phyloP scores from a whole-genome alignment of 495 filamentous ascomycete genomes.

The Cercophora scortea region DNA sequence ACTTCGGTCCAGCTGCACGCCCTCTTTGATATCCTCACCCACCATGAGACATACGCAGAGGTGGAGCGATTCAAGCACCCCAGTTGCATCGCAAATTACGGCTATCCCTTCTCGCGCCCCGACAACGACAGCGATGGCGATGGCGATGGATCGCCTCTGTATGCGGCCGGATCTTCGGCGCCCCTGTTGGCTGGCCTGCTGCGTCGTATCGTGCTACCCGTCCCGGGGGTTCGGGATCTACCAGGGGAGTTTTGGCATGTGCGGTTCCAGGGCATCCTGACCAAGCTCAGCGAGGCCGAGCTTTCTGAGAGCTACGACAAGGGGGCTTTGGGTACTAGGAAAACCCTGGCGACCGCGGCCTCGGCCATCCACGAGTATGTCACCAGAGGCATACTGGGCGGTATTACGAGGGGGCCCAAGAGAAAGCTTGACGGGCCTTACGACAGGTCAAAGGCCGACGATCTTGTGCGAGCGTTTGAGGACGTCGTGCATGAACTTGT shows the following conservation, averaged over 20 bases:
- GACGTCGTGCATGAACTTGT: conserved; percentile 49
- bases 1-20: conserved; percentile 47
- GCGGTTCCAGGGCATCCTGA: conserved; percentile 37
- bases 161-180: conserved; percentile 30
- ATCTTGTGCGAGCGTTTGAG: conserved; percentile 47
- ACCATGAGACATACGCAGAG: conserved; percentile 55
- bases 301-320: conserved; percentile 66
- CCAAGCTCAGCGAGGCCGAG: conserved; percentile 47
- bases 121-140: conserved; percentile 1
- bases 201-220: conserved; percentile 43
- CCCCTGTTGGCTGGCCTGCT: conserved; percentile 54
- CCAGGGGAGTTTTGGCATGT: conserved; percentile 50
- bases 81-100: conserved; percentile 46
- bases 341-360: conserved; percentile 56
- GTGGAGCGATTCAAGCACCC: conserved; percentile 53
- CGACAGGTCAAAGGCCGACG: conserved; percentile 43
- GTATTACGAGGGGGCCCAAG: conserved; percentile 28
- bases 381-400: conserved; percentile 47
- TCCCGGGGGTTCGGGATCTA: conserved; percentile 52
- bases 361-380: conserved; percentile 53
- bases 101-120: conserved; percentile 42
- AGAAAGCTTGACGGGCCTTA: conserved; percentile 35
- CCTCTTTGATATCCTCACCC: conserved; percentile 59
- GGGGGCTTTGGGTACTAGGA: conserved; percentile 53
- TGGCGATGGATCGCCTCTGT: conserved; percentile 6